Percentiles rank a stretch among this genome's conserved stretches.
phyloP scores from a whole-genome alignment of 805 yeast species.

The Grigorovia humatica region DNA sequence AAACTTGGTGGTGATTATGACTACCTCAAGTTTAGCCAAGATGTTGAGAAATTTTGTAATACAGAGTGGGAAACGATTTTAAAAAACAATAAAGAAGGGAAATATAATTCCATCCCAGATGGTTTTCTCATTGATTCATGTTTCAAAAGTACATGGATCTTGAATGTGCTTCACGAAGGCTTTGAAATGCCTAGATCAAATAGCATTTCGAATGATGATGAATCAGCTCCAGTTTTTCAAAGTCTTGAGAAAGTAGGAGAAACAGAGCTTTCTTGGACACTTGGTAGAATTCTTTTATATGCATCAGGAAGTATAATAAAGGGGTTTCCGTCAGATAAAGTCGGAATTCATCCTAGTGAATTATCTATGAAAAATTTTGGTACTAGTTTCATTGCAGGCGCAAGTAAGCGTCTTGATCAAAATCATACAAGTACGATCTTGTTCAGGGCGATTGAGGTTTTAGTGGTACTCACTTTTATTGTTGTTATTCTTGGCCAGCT shows the following conservation, averaged over 20 bases:
- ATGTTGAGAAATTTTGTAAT: constrained; percentile 64
- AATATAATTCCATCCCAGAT: constrained; percentile 45
- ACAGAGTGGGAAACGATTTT: constrained; percentile 57
- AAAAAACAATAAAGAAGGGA: constrained; percentile 41
- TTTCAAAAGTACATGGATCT: constrained; percentile 91
- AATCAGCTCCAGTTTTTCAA: constrained; percentile 54
- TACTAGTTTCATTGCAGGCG: constrained; percentile 20
- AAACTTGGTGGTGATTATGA: constrained; percentile 83
- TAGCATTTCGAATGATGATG: constrained; percentile 7
- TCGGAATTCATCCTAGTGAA: constrained; percentile 25
- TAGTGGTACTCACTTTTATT: neutral
- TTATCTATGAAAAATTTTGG: constrained; percentile 11
- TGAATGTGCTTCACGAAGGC: constrained; percentile 84
- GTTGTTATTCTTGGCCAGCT: neutral
- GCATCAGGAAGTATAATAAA: constrained; percentile 57
- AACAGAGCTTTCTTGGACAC: constrained; percentile 87
- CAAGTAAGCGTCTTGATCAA: neutral
- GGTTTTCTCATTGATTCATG: constrained; percentile 66
- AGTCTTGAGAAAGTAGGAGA: constrained; percentile 75
- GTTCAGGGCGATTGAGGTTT: neutral
- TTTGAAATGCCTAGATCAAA: constrained; percentile 59
- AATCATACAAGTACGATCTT: neutral
- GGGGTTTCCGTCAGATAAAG: constrained; percentile 7
- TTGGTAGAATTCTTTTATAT: constrained; percentile 76
- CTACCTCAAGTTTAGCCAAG: constrained; percentile 54